phyloP scores from a whole-genome alignment of 2,329 filamentous ascomycete genomes.

The Fusarium nematophilum region DNA sequence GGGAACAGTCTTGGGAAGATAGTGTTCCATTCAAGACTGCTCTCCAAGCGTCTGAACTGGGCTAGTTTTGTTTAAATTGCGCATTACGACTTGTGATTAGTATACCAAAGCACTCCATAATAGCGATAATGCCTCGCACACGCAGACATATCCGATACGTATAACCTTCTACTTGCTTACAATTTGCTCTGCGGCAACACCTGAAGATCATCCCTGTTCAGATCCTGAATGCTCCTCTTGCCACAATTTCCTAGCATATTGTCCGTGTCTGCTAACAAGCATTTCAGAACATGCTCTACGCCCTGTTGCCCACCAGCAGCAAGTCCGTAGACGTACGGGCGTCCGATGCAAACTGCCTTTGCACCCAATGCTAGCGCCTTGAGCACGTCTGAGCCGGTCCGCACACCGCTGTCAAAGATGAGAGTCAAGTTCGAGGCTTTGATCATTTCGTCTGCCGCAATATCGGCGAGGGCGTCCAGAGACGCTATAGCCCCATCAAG shows the following conservation, averaged over 20 bases:
- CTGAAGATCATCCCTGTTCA: constrained; percentile 34
- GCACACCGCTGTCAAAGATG: constrained; percentile 59
- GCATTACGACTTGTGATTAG: too few relatives aligned
- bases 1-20: too few relatives aligned
- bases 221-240: constrained; percentile 52
- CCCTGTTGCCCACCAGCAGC: constrained; percentile 55
- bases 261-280: constrained; percentile 57
- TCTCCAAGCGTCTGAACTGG: too few relatives aligned
- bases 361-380: constrained; percentile 56
- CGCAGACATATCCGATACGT: too few relatives aligned
- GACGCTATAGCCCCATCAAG: constrained; percentile 57
- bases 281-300: constrained; percentile 64
- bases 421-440: constrained; percentile 57
- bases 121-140: too few relatives aligned
- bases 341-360: constrained; percentile 56
- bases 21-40: too few relatives aligned
- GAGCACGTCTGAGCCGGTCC: constrained; percentile 54
- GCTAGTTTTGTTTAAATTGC: too few relatives aligned
- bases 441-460: constrained; percentile 65
- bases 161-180: too few relatives aligned
- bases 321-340: constrained; percentile 53
- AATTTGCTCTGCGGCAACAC: constrained; percentile 16
- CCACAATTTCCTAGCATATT: constrained; percentile 67
- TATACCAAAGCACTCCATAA: too few relatives aligned
- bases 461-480: constrained; percentile 63